phyloP scores from a whole-genome alignment of 371 early-diverging fungal genomes.

The Lichtheimia ornata region DNA sequence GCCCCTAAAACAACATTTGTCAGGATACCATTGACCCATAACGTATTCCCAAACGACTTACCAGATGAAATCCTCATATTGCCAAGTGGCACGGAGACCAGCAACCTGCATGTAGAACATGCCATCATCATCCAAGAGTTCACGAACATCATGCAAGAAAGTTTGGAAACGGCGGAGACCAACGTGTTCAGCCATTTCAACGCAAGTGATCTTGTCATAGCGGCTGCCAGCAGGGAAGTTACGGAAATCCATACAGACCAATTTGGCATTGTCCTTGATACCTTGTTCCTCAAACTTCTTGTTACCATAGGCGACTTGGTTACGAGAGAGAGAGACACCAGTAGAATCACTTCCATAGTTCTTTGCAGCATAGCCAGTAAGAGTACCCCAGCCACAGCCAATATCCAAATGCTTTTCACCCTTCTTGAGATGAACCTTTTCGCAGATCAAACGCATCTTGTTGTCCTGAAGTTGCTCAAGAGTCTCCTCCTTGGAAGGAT shows the following conservation, averaged over 20 bases:
- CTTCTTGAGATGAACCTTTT: conserved; percentile 83
- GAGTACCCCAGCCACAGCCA: conserved; percentile 98
- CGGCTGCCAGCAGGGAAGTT: conserved; percentile 85
- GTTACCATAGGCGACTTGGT: conserved; percentile 89
- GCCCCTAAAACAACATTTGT: conserved; percentile 54
- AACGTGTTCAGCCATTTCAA: conserved; percentile 99
- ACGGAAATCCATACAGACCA: conserved; percentile 94
- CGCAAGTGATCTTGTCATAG: conserved; percentile 93
- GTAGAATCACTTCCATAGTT: conserved; percentile 85
- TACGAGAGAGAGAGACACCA: conserved; percentile 91
- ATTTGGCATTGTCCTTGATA: conserved; percentile 74
- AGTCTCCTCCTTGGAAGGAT: conserved; percentile 74
- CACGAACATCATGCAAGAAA: conserved; percentile 90
- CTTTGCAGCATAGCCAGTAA: conserved; percentile 88
- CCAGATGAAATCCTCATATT: conserved; percentile 88
- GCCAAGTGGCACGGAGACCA: conserved; percentile 89
- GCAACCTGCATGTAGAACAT: conserved; percentile 97
- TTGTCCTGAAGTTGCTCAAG: conserved; percentile 94
- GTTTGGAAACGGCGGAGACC: conserved; percentile 91
- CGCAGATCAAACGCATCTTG: conserved; percentile 89
- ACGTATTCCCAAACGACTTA: conserved; percentile 7
- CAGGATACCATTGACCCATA: neutral
- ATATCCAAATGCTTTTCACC: conserved; percentile 95
- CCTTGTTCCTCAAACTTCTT: conserved; percentile 83
- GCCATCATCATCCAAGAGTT: conserved; percentile 96